phyloP scores from a whole-genome alignment of 805 yeast genomes.

The Ogataea kodamae region DNA sequence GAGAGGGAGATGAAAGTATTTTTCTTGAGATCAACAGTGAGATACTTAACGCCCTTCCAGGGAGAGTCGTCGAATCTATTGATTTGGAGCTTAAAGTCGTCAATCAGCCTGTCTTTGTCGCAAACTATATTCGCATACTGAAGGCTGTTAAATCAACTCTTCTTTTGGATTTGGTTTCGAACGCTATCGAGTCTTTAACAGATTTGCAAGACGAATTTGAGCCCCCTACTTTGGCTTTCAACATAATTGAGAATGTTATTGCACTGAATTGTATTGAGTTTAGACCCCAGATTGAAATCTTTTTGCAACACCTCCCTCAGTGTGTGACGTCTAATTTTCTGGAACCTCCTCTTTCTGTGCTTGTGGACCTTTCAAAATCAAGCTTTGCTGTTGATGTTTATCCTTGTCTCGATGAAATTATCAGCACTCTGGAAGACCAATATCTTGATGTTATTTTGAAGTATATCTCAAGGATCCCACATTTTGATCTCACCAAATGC shows the following conservation, averaged over 20 bases:
- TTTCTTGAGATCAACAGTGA: constrained; percentile 23
- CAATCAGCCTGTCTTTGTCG: constrained; percentile 20
- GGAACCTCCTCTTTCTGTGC: constrained; percentile 32
- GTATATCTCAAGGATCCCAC: constrained; percentile 12
- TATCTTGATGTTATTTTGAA: constrained; percentile 12
- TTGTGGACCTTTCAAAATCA: constrained; percentile 29
- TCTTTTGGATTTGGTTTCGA: constrained; percentile 21
- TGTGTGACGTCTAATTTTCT: constrained; percentile 30
- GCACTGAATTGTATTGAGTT: constrained; percentile 20
- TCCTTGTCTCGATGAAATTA: constrained; percentile 36
- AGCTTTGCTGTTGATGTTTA: constrained; percentile 25
- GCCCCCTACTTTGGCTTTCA: constrained; percentile 27
- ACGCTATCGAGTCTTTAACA: constrained; percentile 27
- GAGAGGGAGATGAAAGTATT: constrained; percentile 20
- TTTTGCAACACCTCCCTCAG: constrained; percentile 35
- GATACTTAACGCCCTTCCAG: constrained; percentile 25
- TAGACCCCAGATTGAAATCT: constrained; percentile 29
- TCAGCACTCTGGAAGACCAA: constrained; percentile 26
- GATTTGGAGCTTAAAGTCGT: constrained; percentile 12
- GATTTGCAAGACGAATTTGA: constrained; percentile 21
- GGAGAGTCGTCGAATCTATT: constrained; percentile 15
- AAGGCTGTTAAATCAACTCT: constrained; percentile 17
- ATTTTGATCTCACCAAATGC: constrained; percentile 23
- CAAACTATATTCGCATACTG: constrained; percentile 25
- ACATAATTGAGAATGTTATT: constrained; percentile 29